A percentile compares a stretch with the other conserved stretches of the same genome.
Conservation (phyloP, 371 early-diverging fungal genomes). For the Rhizopus stolonifer region DNA sequence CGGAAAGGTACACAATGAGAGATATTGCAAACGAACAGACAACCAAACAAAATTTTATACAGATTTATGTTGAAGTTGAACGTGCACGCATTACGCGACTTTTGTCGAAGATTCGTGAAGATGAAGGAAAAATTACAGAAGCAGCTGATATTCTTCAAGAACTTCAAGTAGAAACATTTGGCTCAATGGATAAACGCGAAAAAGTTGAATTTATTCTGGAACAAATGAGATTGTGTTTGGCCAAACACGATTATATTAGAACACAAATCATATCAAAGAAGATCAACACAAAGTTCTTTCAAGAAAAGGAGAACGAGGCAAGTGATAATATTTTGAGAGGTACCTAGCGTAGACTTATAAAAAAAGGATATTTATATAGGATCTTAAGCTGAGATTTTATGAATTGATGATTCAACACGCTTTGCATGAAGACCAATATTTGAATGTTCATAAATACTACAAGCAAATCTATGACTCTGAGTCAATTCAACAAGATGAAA, state of each 20-base stretch:
- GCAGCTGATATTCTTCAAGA: slow-evolving; percentile 96
- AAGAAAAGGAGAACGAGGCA: slow-evolving; percentile 78
- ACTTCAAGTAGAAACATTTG: background rate
- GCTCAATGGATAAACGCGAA: slow-evolving; percentile 96
- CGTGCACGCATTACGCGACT: slow-evolving; percentile 87
- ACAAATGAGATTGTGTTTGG: slow-evolving; percentile 94
- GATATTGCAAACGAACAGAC: background rate
- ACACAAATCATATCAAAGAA: slow-evolving; percentile 93
- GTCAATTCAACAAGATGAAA: slow-evolving; percentile 73
- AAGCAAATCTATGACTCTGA: slow-evolving; percentile 77
- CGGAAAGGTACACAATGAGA: slow-evolving; percentile 87
- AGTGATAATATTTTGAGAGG: background rate
- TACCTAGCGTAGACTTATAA: slow-evolving; percentile 35
- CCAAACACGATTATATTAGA: slow-evolving; percentile 88
- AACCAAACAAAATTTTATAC: background rate
- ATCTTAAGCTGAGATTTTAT: slow-evolving; percentile 93
- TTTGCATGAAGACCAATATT: slow-evolving; percentile 84
- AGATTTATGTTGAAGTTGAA: slow-evolving; percentile 89
- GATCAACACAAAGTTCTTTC: slow-evolving; percentile 92
- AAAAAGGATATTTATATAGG: slow-evolving; percentile 55
- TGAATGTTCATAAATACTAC: slow-evolving; percentile 72
- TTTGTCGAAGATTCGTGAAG: slow-evolving; percentile 29
- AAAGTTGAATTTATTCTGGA: slow-evolving; percentile 98
- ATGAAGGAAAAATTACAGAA: slow-evolving; percentile 85
- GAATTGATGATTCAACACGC: slow-evolving; percentile 94